These are phyloP conservation scores for Heliamphora exappendiculata DNA, from an alignment of 148 eudicot species.

Conservation along the genomic window DNA sequence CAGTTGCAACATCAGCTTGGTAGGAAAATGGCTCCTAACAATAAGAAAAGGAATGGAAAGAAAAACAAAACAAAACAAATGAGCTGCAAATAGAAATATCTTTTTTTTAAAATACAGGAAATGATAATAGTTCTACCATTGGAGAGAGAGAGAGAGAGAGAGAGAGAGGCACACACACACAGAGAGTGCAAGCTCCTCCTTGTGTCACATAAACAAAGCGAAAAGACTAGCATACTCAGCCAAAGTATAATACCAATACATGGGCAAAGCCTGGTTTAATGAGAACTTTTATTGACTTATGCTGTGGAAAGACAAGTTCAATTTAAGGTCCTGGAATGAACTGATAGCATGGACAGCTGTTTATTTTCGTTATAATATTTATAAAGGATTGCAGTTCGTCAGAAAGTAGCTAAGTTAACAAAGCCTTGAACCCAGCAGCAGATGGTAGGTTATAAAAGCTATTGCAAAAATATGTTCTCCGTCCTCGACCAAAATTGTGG, in stretches of 20 bases:
- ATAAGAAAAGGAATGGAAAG: conserved; percentile 9
- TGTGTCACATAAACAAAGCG: neutral
- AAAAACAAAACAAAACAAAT: conserved; percentile 9
- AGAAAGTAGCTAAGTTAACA: no score
- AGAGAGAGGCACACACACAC: no score
- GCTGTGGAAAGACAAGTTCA: neutral
- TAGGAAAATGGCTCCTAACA: conserved; percentile 92
- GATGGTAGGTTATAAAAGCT: neutral
- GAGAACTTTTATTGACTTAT: neutral
- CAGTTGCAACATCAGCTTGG: conserved; percentile 99
- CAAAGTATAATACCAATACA: neutral
- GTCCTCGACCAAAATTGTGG: neutral
- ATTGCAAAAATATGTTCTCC: neutral
- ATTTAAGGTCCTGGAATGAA: neutral
- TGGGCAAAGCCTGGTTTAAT: neutral
- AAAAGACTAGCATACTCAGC: neutral
- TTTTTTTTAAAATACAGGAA: neutral
- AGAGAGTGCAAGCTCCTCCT: neutral
- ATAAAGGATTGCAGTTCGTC: no score
- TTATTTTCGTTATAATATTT: neutral
- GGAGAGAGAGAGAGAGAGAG: neutral
- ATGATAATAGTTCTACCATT: neutral
- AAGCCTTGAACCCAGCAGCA: neutral
- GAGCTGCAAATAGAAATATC: neutral
- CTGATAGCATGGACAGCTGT: neutral